Evolutionary conservation across 176 grass and related monocot species (phyloP).

Genomic region (Lolium multiflorum): DNA sequence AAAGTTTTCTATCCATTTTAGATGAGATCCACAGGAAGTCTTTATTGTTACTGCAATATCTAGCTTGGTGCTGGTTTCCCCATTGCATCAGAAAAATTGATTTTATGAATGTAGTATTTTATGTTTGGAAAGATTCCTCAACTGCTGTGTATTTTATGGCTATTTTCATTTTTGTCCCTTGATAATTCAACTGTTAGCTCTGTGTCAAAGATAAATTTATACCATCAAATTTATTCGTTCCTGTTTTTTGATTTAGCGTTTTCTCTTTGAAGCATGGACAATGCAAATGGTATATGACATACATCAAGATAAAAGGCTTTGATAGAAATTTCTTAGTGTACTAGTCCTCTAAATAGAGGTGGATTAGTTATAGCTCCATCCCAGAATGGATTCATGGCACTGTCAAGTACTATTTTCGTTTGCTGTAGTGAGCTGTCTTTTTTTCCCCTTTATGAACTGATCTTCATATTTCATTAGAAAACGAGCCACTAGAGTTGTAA

Average conservation of each 20-base stretch:
- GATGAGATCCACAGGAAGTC: conserved; percentile 17
- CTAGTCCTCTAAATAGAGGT: conserved; percentile 8
- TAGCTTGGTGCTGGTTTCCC: background rate
- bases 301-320: conserved; percentile 8
- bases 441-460: background rate
- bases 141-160: background rate
- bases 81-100: background rate
- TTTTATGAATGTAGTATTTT: background rate
- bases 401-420: conserved; percentile 2
- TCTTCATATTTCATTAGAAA: conserved; percentile 10
- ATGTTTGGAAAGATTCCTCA: background rate
- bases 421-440: background rate
- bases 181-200: conserved; percentile 2
- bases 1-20: conserved; percentile 17
- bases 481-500: background rate
- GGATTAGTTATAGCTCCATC: background rate
- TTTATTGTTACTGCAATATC: background rate
- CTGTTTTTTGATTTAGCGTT: background rate
- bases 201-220: background rate
- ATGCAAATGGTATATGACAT: background rate
- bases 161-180: conserved; percentile 20
- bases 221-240: background rate
- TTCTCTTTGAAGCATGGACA: background rate
- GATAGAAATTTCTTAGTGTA: background rate
- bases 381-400: background rate